Evolutionary conservation across 139 green algal species (phyloP).

Genomic region (Bryopsis sp.): DNA sequence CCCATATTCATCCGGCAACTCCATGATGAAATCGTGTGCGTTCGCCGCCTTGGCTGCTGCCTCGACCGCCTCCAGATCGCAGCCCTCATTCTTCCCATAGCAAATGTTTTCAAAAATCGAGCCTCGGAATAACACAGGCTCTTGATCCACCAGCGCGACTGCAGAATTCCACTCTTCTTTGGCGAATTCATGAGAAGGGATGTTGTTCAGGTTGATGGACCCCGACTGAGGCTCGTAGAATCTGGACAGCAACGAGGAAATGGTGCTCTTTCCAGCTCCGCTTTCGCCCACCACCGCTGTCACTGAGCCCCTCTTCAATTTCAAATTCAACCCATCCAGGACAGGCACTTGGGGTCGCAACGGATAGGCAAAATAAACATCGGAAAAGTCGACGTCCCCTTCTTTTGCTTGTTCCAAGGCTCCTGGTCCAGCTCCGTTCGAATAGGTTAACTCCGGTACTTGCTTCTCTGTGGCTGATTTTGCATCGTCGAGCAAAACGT

Average conservation of each 20-base stretch:
- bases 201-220: conserved; percentile 65
- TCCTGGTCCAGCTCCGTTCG: not conserved
- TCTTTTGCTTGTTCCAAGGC: not conserved
- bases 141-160: conserved; percentile 49
- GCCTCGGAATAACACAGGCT: conserved; percentile 35
- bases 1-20: conserved; percentile 61
- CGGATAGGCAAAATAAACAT: conserved; percentile 14
- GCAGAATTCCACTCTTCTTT: conserved; percentile 53
- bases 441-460: not conserved
- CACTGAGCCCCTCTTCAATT: conserved; percentile 53
- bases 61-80: conserved; percentile 38
- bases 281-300: conserved; percentile 85
- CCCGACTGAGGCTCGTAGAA: conserved; percentile 69
- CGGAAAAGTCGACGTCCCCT: not conserved
- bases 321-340: conserved; percentile 50
- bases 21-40: conserved; percentile 79
- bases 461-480: not conserved
- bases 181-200: conserved; percentile 35
- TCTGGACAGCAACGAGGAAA: conserved; percentile 74
- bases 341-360: conserved; percentile 27
- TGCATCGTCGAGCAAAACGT: not conserved
- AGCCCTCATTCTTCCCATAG: conserved; percentile 12
- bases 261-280: conserved; percentile 86
- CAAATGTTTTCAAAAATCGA: conserved; percentile 37
- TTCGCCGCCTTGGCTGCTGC: conserved; percentile 63